Conservation (phyloP, 2,329 filamentous ascomycete genomes). For the Verticillium alfalfae region DNA sequence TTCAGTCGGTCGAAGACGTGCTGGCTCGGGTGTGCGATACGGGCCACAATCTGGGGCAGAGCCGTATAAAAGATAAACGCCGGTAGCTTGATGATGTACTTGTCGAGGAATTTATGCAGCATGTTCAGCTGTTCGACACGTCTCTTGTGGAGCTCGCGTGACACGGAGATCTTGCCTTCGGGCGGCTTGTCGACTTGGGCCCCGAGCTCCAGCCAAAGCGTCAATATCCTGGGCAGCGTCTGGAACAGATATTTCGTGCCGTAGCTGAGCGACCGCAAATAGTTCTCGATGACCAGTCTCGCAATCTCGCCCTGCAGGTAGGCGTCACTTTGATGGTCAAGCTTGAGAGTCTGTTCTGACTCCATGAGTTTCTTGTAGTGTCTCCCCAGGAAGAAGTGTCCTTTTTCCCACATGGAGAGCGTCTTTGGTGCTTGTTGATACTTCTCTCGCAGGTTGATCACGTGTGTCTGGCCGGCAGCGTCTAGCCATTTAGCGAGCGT, state of each 20-base stretch:
- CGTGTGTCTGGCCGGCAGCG: slow-evolving; percentile 86
- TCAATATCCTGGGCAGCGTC: slow-evolving; percentile 84
- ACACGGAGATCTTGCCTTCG: slow-evolving; percentile 47
- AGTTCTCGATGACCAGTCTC: slow-evolving; percentile 90
- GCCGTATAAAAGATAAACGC: slow-evolving; percentile 77
- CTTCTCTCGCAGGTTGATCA: slow-evolving; percentile 69
- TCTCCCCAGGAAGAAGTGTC: slow-evolving; percentile 92
- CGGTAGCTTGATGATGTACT: slow-evolving; percentile 68
- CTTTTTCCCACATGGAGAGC: slow-evolving; percentile 80
- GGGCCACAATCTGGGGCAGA: slow-evolving; percentile 89
- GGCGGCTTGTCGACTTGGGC: slow-evolving; percentile 63
- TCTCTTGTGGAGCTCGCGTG: slow-evolving; percentile 44
- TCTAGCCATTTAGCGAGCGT: slow-evolving; percentile 96
- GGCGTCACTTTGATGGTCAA: slow-evolving; percentile 70
- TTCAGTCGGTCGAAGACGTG: slow-evolving; percentile 73
- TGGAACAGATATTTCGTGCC: slow-evolving; percentile 97
- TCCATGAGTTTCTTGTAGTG: slow-evolving; percentile 97
- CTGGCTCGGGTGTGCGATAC: slow-evolving; percentile 80
- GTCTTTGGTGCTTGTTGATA: slow-evolving; percentile 78
- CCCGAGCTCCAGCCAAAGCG: slow-evolving; percentile 90
- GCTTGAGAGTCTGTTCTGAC: slow-evolving; percentile 72
- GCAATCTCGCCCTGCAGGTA: slow-evolving; percentile 78
- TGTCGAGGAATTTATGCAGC: slow-evolving; percentile 71
- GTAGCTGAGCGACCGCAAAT: slow-evolving; percentile 76
- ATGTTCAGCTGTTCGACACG: slow-evolving; percentile 62